Evolutionary conservation across 805 yeast genomes (phyloP), one percentile per base, ranked within the genome.

Genomic region (Candida boidinii): DNA sequence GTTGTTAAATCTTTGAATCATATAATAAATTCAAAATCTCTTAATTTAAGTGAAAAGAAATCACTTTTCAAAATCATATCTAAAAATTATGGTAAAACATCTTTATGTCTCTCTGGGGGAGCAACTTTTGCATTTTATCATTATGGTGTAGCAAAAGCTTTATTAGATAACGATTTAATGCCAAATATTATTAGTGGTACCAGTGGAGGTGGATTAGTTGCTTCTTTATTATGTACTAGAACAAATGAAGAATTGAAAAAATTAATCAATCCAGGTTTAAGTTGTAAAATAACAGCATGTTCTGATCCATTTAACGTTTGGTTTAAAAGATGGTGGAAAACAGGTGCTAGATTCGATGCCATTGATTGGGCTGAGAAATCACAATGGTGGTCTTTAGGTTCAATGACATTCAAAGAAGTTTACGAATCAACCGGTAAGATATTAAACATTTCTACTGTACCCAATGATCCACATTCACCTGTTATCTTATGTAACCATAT

Each of bases 401-500:
- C 83, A 11, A 57, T 72, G 42, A 81, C 92, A 0, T 82, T 81
- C 48, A 66, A 68, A 38, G 94, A 82, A 53, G 79, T 82, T 11
- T 76, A 60, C 48, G 68, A 73, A 34, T 54, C 74, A 21, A 81
- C 92, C 0, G 92, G 92, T 0, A 67, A 81, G 34, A 66, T 73
- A 17, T 64, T 82, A 38, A 82, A 83, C 51, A 72, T 82, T 15
- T 73, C 86, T 0, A 81, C 88, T 0, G 87, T 83, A 3, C 92
- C 94, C 2, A 77, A 85, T 11, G 88, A 82, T 48, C 81, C 86
- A 1, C 81, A 79, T 51, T 76, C 87, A 3, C 92, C 94, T 0
- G 87, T 78, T 2, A 81, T 83, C 46, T 58, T 82, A 30, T 79
- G 90, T 50, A 82, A 82, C 45, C 73, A 77, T 45, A 68, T 80